phyloP scores from a whole-genome alignment of 2,329 filamentous ascomycete genomes.

The Ceratocystis alfenasii region DNA sequence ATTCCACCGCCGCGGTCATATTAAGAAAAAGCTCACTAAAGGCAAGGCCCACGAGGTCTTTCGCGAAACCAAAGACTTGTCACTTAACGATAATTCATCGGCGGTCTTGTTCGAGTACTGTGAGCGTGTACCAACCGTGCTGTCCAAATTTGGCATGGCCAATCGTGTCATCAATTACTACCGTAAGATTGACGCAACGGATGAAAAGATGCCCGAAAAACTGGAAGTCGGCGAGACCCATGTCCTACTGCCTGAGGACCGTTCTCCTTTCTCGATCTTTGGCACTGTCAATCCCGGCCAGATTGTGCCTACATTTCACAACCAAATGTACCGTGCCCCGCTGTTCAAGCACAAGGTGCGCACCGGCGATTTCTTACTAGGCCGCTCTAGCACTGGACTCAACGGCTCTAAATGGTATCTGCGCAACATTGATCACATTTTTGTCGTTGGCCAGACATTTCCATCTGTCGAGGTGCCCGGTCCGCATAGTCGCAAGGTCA shows the following conservation, averaged over 20 bases:
- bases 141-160: slow-evolving; percentile 97
- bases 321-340: slow-evolving; percentile 88
- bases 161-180: slow-evolving; percentile 96
- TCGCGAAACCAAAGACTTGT: slow-evolving; percentile 66
- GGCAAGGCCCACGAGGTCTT: slow-evolving; percentile 72
- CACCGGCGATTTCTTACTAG: slow-evolving; percentile 72
- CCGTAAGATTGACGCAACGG: slow-evolving; percentile 60
- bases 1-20: slow-evolving; percentile 57
- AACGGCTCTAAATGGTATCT: slow-evolving; percentile 72
- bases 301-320: slow-evolving; percentile 80
- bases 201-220: slow-evolving; percentile 66
- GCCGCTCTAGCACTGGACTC: slow-evolving; percentile 67
- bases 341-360: slow-evolving; percentile 78
- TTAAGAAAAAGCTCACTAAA: slow-evolving; percentile 74
- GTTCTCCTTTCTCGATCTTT: slow-evolving; percentile 91
- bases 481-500: slow-evolving; percentile 87
- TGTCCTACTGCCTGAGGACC: slow-evolving; percentile 81
- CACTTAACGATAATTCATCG: slow-evolving; percentile 77
- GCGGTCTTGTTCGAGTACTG: slow-evolving; percentile 89
- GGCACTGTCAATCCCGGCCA: slow-evolving; percentile 86
- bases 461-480: slow-evolving; percentile 86
- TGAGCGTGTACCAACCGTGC: slow-evolving; percentile 78
- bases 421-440: slow-evolving; percentile 81
- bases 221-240: slow-evolving; percentile 78
- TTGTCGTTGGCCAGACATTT: slow-evolving; percentile 84